A percentile compares a stretch with the other conserved stretches of the same genome.
These are phyloP conservation scores for Talaromyces sp. DNA, from an alignment of 2,329 filamentous ascomycete species.

Conservation along the genomic window DNA sequence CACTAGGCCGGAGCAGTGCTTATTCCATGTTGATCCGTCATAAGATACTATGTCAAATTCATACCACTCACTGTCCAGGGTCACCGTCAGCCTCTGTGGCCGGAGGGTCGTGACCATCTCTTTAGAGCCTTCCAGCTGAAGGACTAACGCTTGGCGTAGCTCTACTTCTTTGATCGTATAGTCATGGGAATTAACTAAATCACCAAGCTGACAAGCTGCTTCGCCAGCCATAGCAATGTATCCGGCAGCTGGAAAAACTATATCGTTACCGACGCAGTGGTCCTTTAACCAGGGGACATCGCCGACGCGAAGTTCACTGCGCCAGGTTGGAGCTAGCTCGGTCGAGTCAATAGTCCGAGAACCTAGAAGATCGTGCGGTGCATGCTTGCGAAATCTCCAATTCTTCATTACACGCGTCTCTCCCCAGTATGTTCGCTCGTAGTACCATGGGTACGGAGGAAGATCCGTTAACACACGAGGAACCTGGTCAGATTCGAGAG, in stretches of 20 bases:
- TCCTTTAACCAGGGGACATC: conserved; percentile 4
- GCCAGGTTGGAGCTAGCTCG: neutral
- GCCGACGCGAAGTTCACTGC: neutral
- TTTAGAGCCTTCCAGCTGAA: neutral
- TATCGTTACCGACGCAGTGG: conserved; percentile 12
- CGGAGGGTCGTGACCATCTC: conserved; percentile 4
- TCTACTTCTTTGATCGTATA: conserved; percentile 19
- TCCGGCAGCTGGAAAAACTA: neutral
- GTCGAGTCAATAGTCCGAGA: neutral
- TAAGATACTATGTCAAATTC: neutral
- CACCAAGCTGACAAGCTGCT: neutral
- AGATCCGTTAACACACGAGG: neutral
- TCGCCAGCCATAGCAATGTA: neutral
- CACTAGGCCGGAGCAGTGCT: neutral
- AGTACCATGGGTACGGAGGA: conserved; percentile 21
- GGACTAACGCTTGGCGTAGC: neutral
- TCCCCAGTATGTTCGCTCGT: conserved; percentile 14
- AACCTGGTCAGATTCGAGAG: no score
- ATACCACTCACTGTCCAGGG: neutral
- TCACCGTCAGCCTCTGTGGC: neutral
- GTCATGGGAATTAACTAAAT: neutral
- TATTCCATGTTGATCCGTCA: neutral
- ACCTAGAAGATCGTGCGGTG: conserved; percentile 15
- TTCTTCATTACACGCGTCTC: conserved; percentile 17
- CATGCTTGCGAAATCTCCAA: conserved; percentile 24